A percentile compares a stretch with the other conserved stretches of the same genome.
These are phyloP conservation scores for Salvia rosmarinus DNA, from an alignment of 257 asterid genomes.

Conservation along the genomic window DNA sequence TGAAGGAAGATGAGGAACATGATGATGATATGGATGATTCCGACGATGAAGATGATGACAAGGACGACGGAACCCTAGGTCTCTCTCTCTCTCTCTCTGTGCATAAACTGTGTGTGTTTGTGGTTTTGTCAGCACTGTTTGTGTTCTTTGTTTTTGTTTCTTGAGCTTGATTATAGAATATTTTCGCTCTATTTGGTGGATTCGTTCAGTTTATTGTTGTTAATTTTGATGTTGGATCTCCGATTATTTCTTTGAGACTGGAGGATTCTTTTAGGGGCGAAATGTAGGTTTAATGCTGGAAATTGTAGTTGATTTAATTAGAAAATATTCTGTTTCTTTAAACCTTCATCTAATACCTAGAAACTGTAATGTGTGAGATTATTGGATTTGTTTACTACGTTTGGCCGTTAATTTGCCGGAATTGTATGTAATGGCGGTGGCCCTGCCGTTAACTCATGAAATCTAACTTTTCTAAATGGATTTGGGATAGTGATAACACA, in stretches of 20 bases:
- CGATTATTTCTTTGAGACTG: background rate
- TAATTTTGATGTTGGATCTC: background rate
- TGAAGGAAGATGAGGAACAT: slow-evolving; percentile 77
- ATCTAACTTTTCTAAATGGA: background rate
- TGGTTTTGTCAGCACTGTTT: background rate
- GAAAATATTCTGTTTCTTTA: background rate
- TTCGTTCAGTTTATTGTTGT: background rate
- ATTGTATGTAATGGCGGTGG: background rate
- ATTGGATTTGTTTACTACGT: background rate
- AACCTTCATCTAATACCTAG: background rate
- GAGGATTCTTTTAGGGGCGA: background rate
- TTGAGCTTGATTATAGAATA: background rate
- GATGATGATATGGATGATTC: slow-evolving; percentile 68
- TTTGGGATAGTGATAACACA: background rate
- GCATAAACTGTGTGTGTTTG: background rate
- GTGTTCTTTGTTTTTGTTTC: background rate
- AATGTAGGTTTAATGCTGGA: background rate
- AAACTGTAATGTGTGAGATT: background rate
- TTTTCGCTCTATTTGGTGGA: background rate
- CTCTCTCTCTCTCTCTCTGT: background rate
- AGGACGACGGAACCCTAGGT: slow-evolving; percentile 64
- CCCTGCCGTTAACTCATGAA: slow-evolving; percentile 1
- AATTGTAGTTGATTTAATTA: background rate
- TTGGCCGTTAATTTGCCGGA: background rate
- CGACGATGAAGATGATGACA: slow-evolving; percentile 75